Conservation (phyloP, 441 rosid species). For the Raphanus hybrid region DNA sequence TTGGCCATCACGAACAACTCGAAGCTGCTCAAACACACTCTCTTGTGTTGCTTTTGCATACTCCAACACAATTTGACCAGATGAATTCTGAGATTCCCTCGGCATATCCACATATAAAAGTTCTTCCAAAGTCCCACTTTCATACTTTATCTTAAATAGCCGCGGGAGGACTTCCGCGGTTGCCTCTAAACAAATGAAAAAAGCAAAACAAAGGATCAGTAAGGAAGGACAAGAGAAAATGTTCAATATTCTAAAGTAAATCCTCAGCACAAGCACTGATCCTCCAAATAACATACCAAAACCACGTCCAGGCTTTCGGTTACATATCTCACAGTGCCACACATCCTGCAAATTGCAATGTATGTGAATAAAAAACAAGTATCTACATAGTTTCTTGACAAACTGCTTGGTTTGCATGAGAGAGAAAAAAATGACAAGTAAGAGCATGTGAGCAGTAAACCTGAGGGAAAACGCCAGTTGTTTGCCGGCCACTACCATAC, state of each 20-base stretch:
- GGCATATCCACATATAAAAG: constrained; percentile 99
- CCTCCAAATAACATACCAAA: constrained; percentile 64
- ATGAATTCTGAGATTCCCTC: constrained; percentile 84
- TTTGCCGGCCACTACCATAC: constrained; percentile 68
- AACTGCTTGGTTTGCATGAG: too few species aligned
- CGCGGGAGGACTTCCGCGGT: constrained; percentile 99
- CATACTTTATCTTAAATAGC: constrained; percentile 97
- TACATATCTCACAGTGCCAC: constrained; percentile 99
- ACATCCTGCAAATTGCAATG: constrained; percentile 70
- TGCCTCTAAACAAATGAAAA: constrained; percentile 64
- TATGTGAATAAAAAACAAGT: not conserved
- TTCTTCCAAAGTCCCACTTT: constrained; percentile 97
- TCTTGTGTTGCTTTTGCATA: constrained; percentile 99
- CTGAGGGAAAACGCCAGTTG: constrained; percentile 71
- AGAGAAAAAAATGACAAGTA: too few species aligned
- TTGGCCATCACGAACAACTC: constrained; percentile 99
- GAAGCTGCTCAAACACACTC: constrained; percentile 97
- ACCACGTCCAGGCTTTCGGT: constrained; percentile 98
- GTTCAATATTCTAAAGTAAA: not conserved
- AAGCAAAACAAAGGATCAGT: constrained; percentile 29
- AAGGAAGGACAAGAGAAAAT: not conserved
- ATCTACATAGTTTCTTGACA: too few species aligned
- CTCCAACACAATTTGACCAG: constrained; percentile 95
- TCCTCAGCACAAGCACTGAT: not conserved
- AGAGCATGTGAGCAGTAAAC: constrained; percentile 35